Evolutionary conservation across 164 flowering plant genomes (phyloP).

Genomic region (Kingdonia uniflora): DNA sequence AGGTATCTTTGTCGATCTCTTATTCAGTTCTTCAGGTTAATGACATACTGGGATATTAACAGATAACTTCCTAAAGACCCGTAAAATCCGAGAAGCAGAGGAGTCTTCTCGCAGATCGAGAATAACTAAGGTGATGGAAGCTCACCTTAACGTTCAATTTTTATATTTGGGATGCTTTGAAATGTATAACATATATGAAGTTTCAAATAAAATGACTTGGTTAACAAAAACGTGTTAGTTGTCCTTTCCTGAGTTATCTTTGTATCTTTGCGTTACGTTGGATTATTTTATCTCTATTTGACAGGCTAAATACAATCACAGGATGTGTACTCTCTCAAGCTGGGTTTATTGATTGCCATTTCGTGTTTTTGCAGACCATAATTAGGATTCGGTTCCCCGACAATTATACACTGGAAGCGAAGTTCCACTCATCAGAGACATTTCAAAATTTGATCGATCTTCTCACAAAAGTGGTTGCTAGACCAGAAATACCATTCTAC

Average conservation of each 20-base stretch:
- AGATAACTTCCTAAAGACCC: conserved; percentile 76
- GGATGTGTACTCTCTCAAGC: no score
- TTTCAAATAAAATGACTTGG: neutral
- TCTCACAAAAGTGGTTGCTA: conserved; percentile 51
- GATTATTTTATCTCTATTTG: no score
- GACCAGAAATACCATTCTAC: conserved; percentile 73
- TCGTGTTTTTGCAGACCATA: conserved; percentile 34
- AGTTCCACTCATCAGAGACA: conserved; percentile 81
- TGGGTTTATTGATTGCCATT: no score
- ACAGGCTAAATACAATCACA: no score
- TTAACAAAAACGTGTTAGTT: neutral
- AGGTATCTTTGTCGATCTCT: no score
- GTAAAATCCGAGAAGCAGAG: conserved; percentile 83
- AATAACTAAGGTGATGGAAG: conserved; percentile 52
- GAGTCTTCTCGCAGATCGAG: conserved; percentile 77
- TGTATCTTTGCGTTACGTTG: no score
- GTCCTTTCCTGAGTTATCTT: neutral
- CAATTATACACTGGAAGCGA: conserved; percentile 63
- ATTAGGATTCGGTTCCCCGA: conserved; percentile 93
- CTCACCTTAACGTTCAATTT: conserved; percentile 1
- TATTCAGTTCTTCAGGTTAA: no score
- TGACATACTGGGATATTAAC: conserved; percentile 8
- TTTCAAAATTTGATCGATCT: conserved; percentile 64
- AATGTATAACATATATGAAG: neutral
- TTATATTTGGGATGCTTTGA: no score